Base-by-base conservation (phyloP, 306 rosid genomes). In the Delonix regia region DNA sequence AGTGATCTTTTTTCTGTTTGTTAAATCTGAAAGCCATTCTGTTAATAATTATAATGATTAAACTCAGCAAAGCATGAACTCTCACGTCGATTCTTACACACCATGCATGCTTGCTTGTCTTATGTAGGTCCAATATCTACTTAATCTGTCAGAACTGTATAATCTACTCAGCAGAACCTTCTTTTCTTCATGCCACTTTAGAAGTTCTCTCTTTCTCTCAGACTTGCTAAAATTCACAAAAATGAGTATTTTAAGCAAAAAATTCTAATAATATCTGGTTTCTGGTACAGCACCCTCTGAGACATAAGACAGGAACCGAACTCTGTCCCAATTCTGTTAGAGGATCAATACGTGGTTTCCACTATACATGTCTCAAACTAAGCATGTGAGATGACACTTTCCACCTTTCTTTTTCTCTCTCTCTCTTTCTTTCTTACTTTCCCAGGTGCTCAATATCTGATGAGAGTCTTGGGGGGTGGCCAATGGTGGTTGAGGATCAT, bases 291-390 rank as follows among this genome's bases (percentile, higher is more conserved):
- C 56, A 34, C 70, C 38, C 47, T 64, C 19, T 49, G 25, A 27
- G 33, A 51, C 65, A 36, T 3, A 9, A 65, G 53, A 66, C 73
- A 42, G 48, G 47, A 27, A 66, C 75, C 38, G 7, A 80, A 51
- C 68, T 65, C 60, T 41, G 65, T 12, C 59, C 67, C 69, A 64
- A 66, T 33, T 65, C 84, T 45, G 21, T 38, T 71, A 79, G 53
- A 68, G 80, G 74, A 73, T 68, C 27, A 60, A 41, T 60, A 69
- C 78, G 83, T 86, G 87, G 66, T 64, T 22, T 84, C 84, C 84
- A 83, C 75, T 62, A 27, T n/a, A n/a, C n/a, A n/a, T 65, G 42
- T 38, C 45, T 73, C 45, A 71, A 57, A 41, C 6, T 39, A 56
- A 66, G 41, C 76, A 77, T 75, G 48, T 12, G 75, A 80, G 51